Conservation (phyloP, 805 yeast genomes). For the Lipomyces oligophaga region DNA sequence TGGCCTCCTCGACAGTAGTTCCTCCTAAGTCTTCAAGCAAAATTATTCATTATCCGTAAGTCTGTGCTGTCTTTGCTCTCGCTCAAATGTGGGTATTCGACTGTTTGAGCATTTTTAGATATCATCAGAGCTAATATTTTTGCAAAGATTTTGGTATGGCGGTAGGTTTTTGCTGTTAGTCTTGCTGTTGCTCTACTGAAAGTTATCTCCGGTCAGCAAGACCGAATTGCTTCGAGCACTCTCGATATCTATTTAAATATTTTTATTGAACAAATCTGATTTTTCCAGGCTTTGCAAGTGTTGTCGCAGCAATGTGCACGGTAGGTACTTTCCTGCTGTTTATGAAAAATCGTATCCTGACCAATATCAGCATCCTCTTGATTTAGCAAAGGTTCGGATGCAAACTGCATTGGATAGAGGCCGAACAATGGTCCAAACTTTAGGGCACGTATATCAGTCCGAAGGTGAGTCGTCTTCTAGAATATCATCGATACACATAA, state of each 20-base stretch:
- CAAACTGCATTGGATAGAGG: conserved; percentile 74
- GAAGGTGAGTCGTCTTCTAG: conserved; percentile 48
- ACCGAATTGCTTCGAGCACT: too few relatives aligned
- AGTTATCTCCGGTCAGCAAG: too few relatives aligned
- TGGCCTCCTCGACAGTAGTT: too few relatives aligned
- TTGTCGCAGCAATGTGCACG: conserved; percentile 42
- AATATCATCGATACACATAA: neutral
- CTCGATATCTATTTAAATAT: too few relatives aligned
- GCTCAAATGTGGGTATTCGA: too few relatives aligned
- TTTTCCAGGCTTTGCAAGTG: conserved; percentile 35
- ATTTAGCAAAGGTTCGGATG: conserved; percentile 78
- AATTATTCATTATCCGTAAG: too few relatives aligned
- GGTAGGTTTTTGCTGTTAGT: conserved; percentile 31
- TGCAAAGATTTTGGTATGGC: conserved; percentile 47
- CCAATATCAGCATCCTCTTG: conserved; percentile 60
- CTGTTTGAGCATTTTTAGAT: too few relatives aligned
- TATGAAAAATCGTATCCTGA: neutral
- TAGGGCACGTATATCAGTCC: conserved; percentile 52
- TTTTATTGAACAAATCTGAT: too few relatives aligned
- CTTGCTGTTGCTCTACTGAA: neutral
- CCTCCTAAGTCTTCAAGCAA: too few relatives aligned
- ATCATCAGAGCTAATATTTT: too few relatives aligned
- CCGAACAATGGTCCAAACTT: conserved; percentile 58
- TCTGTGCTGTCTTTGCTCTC: too few relatives aligned
- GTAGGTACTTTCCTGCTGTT: conserved; percentile 3